phyloP scores from a whole-genome alignment of 352 stramenopile genomes.

The Pythium aquatile region DNA sequence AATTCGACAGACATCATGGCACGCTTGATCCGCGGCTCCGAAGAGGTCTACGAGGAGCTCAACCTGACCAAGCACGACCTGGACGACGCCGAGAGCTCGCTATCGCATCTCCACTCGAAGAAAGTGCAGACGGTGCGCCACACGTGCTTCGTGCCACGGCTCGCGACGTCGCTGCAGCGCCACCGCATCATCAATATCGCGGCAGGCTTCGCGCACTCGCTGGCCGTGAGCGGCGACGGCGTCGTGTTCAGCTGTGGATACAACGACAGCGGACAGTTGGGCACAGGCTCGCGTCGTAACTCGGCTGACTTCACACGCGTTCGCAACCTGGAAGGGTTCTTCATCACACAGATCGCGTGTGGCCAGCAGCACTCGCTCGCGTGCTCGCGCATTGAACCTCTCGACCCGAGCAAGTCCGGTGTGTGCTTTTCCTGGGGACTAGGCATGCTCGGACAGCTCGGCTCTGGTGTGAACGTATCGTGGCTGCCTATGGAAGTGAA shows the following conservation, averaged over 20 bases:
- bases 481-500: slow-evolving; percentile 61
- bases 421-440: slow-evolving; percentile 78
- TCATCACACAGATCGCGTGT: slow-evolving; percentile 66
- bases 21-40: slow-evolving; percentile 60
- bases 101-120: slow-evolving; percentile 30
- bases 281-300: slow-evolving; percentile 62
- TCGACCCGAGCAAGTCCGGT: slow-evolving; percentile 34
- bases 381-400: slow-evolving; percentile 33
- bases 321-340: slow-evolving; percentile 41
- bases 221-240: slow-evolving; percentile 53
- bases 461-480: slow-evolving; percentile 59
- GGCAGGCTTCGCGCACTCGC: slow-evolving; percentile 73
- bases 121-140: slow-evolving; percentile 61
- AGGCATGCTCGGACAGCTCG: slow-evolving; percentile 68
- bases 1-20: slow-evolving; percentile 58
- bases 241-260: slow-evolving; percentile 74
- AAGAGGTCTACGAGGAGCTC: slow-evolving; percentile 59
- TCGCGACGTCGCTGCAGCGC: slow-evolving; percentile 38
- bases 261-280: slow-evolving; percentile 83
- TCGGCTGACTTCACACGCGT: slow-evolving; percentile 60
- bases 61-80: slow-evolving; percentile 31
- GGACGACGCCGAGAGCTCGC: slow-evolving; percentile 26
- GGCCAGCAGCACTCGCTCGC: slow-evolving; percentile 79
- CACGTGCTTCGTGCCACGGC: slow-evolving; percentile 47
- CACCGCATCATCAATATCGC: slow-evolving; percentile 50